Conservation (phyloP, 1,284 basidiomycete species). For the Marasmius sp. region DNA sequence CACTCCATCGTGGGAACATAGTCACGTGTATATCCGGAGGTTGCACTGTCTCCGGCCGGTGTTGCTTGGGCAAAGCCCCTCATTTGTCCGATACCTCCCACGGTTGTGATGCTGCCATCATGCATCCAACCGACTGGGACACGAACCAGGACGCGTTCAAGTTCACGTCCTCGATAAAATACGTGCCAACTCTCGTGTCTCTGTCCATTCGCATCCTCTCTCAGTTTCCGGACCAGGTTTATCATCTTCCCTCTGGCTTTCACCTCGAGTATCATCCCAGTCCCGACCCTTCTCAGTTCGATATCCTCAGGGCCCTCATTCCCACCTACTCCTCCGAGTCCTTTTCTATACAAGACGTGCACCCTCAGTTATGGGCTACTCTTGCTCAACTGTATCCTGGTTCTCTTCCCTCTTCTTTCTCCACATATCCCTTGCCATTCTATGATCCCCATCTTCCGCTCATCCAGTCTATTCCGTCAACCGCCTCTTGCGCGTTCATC, state of each 20-base stretch:
- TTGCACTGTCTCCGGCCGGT: not conserved
- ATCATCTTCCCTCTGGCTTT: conserved; percentile 12
- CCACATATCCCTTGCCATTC: conserved; percentile 47
- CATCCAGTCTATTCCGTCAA: conserved; percentile 56
- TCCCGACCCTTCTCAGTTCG: conserved; percentile 20
- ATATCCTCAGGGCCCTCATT: conserved; percentile 38
- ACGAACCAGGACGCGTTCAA: conserved; percentile 3
- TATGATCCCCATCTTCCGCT: conserved; percentile 52
- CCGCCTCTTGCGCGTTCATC: conserved; percentile 56
- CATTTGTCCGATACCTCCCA: not conserved
- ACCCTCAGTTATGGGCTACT: conserved; percentile 63
- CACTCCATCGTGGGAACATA: not conserved
- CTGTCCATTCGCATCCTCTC: conserved; percentile 26
- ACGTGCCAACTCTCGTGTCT: conserved; percentile 27
- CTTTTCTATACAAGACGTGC: conserved; percentile 32
- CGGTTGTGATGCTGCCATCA: conserved; percentile 15
- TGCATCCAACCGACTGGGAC: not conserved
- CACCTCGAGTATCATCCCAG: conserved; percentile 23
- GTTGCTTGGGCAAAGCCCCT: not conserved
- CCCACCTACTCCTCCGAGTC: conserved; percentile 26
- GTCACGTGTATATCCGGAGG: not conserved
- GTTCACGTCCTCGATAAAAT: conserved; percentile 21
- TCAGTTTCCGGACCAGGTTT: conserved; percentile 26
- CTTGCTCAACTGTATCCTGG: conserved; percentile 56
- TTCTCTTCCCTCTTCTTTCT: conserved; percentile 44